phyloP scores from a whole-genome alignment of 2,329 filamentous ascomycete species.

The Pyricularia sp. region DNA sequence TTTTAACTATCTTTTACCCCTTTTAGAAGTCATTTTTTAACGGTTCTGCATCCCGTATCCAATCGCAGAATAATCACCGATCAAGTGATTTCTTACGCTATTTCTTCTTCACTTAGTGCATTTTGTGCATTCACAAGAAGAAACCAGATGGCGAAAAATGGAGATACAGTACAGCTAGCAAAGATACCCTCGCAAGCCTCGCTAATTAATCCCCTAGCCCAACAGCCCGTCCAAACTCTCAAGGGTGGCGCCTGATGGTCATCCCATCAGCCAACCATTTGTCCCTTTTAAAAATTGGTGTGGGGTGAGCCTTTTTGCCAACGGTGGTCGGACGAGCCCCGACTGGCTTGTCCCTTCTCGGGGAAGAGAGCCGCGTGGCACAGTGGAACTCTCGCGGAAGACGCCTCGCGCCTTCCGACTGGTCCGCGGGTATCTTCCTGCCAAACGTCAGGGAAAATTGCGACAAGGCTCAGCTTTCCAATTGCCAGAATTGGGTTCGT shows the following conservation, averaged over 20 bases:
- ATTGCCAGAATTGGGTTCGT: not conserved
- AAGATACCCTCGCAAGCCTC: not conserved
- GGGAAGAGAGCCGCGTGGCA: not conserved
- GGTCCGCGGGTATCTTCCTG: not conserved
- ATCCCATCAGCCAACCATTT: not conserved
- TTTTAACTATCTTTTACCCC: too few species aligned
- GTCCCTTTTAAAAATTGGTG: not conserved
- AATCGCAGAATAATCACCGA: not conserved
- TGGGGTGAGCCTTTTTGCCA: not conserved
- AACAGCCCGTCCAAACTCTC: not conserved
- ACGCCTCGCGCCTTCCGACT: not conserved
- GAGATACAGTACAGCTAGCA: not conserved
- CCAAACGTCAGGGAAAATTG: not conserved
- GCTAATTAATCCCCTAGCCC: not conserved
- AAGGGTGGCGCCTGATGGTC: not conserved
- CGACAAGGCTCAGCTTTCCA: not conserved
- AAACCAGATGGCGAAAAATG: not conserved
- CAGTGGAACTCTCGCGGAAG: conserved; percentile 1
- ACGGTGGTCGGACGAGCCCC: not conserved
- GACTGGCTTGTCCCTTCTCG: not conserved
- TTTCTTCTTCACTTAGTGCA: not conserved
- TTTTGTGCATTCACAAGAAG: not conserved
- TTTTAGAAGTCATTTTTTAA: not conserved
- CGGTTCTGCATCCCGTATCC: not conserved
- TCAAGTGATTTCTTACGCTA: not conserved